phyloP scores from a whole-genome alignment of 1,284 basidiomycete genomes.

The Puccinia triticina region DNA sequence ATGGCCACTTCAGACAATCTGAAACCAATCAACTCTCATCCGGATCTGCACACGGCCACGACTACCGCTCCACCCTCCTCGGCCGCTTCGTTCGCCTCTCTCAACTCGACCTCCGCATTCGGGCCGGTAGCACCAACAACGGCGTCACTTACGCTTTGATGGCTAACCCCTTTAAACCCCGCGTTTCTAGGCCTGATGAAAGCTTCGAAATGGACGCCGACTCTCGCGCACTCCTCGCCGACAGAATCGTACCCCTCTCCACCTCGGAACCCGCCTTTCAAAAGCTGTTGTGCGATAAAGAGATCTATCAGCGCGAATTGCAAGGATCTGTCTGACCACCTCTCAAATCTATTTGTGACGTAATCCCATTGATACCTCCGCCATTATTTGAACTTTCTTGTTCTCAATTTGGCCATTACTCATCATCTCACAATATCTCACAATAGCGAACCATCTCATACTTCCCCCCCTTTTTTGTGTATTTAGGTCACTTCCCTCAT shows the following conservation, averaged over 20 bases:
- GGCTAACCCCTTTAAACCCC: conserved; percentile 1
- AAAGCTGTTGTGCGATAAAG: neutral
- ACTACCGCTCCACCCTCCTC: neutral
- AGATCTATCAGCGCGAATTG: neutral
- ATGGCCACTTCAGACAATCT: neutral
- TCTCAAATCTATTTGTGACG: neutral
- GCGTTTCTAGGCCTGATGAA: neutral
- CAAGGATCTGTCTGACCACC: neutral
- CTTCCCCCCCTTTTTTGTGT: too few species aligned
- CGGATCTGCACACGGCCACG: neutral
- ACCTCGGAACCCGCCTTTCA: conserved; percentile 3
- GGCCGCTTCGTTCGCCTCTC: neutral
- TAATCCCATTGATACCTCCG: neutral
- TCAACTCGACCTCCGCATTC: neutral
- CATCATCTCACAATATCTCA: too few species aligned
- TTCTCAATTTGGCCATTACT: neutral
- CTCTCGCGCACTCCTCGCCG: neutral
- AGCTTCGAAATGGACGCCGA: neutral
- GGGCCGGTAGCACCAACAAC: neutral
- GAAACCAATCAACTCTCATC: neutral
- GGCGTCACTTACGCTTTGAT: conserved; percentile 17
- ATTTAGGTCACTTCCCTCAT: too few species aligned
- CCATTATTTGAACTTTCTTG: neutral
- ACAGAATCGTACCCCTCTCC: neutral
- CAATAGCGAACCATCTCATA: too few species aligned